Conservation (phyloP, 345 rosid genomes). For the Barbarea vulgaris region DNA sequence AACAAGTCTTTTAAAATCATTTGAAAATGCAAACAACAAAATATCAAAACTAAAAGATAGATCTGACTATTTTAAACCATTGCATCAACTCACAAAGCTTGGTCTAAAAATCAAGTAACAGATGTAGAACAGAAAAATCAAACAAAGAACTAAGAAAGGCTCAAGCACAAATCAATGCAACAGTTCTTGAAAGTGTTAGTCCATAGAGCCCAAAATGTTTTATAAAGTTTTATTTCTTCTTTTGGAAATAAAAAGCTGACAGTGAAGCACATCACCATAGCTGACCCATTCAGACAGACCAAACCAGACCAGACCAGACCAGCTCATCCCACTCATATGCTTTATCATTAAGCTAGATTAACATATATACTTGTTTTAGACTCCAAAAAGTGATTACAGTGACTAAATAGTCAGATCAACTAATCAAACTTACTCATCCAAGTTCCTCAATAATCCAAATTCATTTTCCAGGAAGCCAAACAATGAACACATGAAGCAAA, state of each 20-base stretch:
- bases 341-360: constrained; percentile 20
- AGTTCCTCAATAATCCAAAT: not conserved
- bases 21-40: not conserved
- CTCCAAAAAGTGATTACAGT: not conserved
- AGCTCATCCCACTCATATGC: constrained; percentile 24
- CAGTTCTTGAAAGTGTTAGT: not conserved
- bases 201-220: not conserved
- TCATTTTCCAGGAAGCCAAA: constrained; percentile 45
- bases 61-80: not conserved
- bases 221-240: not conserved
- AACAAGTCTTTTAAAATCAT: not conserved
- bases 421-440: not conserved
- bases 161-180: constrained; percentile 18
- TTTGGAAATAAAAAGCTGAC: constrained; percentile 15
- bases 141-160: not conserved
- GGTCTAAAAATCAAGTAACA: not conserved
- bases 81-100: not conserved
- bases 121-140: not conserved
- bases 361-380: not conserved
- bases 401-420: not conserved
- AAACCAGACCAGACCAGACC: constrained; percentile 17
- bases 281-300: constrained; percentile 29
- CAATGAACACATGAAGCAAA: constrained; percentile 14
- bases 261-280: constrained; percentile 10
- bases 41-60: not conserved